These are phyloP conservation scores for Grosmannia penicillata DNA, from an alignment of 2,329 filamentous ascomycete species.

Conservation along the genomic window DNA sequence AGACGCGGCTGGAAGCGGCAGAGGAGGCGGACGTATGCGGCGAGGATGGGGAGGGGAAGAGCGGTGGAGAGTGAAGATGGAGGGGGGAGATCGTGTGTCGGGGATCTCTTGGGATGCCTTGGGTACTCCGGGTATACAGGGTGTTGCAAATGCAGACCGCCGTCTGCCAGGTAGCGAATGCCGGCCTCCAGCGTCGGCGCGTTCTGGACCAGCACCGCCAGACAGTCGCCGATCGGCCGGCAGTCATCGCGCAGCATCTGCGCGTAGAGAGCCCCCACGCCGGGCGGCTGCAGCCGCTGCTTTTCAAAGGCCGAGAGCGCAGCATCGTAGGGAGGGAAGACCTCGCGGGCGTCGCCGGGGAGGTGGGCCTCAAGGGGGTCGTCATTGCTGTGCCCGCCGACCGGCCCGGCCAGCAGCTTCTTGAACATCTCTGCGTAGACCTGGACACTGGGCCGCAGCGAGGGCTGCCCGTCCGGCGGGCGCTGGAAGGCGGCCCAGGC, in stretches of 20 bases:
- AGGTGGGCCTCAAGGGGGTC: too few relatives aligned
- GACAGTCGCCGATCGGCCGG: constrained; percentile 30
- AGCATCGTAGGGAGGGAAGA: constrained; percentile 35
- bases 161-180: constrained; percentile 33
- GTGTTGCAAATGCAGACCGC: too few relatives aligned
- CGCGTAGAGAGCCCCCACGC: constrained; percentile 39
- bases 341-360: constrained; percentile 47
- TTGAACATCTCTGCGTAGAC: constrained; percentile 47
- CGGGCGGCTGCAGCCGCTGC: constrained; percentile 45
- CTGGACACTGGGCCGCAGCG: constrained; percentile 20
- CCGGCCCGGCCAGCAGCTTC: constrained; percentile 30
- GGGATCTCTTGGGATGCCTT: too few relatives aligned
- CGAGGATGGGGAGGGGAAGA: constrained; percentile 26
- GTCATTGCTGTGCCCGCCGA: too few relatives aligned
- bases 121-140: too few relatives aligned
- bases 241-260: constrained; percentile 38
- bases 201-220: constrained; percentile 40
- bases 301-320: constrained; percentile 52
- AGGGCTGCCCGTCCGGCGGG: constrained; percentile 11
- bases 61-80: too few relatives aligned
- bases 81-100: constrained; percentile 8
- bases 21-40: constrained; percentile 36
- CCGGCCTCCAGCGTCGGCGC: constrained; percentile 32
- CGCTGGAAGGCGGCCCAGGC: constrained; percentile 40
- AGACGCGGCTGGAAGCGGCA: constrained; percentile 23